A percentile compares a stretch with the other conserved stretches of the same genome.
Evolutionary conservation across 202 grass and related monocot species (phyloP).

Genomic region (Saccharum hybrid): DNA sequence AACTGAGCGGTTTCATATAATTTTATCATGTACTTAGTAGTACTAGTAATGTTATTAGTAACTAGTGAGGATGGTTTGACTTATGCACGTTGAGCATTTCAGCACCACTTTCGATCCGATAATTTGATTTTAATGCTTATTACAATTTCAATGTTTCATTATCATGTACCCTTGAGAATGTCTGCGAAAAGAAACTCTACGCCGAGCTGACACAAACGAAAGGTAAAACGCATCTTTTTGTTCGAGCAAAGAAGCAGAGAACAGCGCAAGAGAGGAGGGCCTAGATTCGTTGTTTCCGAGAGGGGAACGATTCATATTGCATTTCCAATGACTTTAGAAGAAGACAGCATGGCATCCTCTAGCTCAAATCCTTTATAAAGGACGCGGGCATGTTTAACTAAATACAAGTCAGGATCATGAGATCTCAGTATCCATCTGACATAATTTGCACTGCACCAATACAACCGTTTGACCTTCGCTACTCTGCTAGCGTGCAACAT

Average conservation of each 20-base stretch:
- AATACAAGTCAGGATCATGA: background rate
- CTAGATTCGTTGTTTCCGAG: constrained; percentile 38
- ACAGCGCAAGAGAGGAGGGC: background rate
- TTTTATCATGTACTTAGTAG: background rate
- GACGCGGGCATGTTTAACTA: background rate
- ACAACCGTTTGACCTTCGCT: background rate
- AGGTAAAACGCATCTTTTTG: background rate
- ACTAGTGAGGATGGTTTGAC: background rate
- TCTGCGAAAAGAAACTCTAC: constrained; percentile 22
- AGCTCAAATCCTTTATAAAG: background rate
- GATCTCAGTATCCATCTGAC: background rate
- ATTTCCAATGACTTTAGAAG: background rate
- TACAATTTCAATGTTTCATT: background rate
- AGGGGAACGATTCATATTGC: constrained; percentile 22
- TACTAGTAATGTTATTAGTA: constrained; percentile 3
- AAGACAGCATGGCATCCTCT: background rate
- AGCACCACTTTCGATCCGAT: background rate
- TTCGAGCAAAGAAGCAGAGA: constrained; percentile 18
- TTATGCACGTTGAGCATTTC: too few relatives aligned
- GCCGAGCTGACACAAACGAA: background rate
- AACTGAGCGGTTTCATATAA: background rate
- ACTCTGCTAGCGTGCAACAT: background rate
- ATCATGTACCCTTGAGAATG: background rate
- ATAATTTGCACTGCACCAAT: background rate
- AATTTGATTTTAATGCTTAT: background rate